Percentiles rank a stretch among this genome's conserved stretches.
phyloP scores from a whole-genome alignment of 352 stramenopile species.

The Saprolegnia parasitica region DNA sequence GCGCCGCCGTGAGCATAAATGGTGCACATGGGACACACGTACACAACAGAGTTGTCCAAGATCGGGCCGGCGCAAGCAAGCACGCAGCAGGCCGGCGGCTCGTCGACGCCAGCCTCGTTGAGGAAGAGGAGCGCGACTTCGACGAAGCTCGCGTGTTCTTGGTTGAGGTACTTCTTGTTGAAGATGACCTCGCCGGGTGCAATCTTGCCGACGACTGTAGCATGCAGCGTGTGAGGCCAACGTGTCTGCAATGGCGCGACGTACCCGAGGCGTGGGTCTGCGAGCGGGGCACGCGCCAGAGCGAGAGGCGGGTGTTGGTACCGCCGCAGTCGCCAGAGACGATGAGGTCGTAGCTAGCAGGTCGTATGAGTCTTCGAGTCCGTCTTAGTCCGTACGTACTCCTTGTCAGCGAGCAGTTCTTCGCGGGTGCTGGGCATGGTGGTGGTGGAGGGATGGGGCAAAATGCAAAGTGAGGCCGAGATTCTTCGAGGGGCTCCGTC shows the following conservation, averaged over 20 bases:
- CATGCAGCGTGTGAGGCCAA: constrained; percentile 15
- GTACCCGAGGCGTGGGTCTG: constrained; percentile 52
- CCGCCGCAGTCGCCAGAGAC: constrained; percentile 94
- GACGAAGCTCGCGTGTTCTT: constrained; percentile 72
- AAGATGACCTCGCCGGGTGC: constrained; percentile 78
- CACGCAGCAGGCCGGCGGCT: constrained; percentile 58
- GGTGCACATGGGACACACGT: constrained; percentile 30
- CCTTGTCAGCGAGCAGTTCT: neutral
- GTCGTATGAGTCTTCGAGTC: neutral
- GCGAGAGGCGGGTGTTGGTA: constrained; percentile 94
- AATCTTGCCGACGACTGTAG: constrained; percentile 42
- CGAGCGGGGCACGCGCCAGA: constrained; percentile 73
- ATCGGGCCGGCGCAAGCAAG: constrained; percentile 78
- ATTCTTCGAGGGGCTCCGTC: neutral
- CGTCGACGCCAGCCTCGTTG: constrained; percentile 82
- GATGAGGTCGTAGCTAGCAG: constrained; percentile 48
- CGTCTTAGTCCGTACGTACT: constrained; percentile 1
- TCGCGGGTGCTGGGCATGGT: constrained; percentile 1
- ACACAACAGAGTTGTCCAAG: constrained; percentile 75
- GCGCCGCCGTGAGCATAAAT: constrained; percentile 19
- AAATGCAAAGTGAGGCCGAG: constrained; percentile 9
- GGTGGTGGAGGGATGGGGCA: neutral
- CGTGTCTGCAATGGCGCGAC: constrained; percentile 32
- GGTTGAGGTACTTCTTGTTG: constrained; percentile 84
- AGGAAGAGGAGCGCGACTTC: constrained; percentile 92